These are phyloP conservation scores for Phytophthora sp. DNA, from an alignment of 352 stramenopile genomes.

Conservation along the genomic window DNA sequence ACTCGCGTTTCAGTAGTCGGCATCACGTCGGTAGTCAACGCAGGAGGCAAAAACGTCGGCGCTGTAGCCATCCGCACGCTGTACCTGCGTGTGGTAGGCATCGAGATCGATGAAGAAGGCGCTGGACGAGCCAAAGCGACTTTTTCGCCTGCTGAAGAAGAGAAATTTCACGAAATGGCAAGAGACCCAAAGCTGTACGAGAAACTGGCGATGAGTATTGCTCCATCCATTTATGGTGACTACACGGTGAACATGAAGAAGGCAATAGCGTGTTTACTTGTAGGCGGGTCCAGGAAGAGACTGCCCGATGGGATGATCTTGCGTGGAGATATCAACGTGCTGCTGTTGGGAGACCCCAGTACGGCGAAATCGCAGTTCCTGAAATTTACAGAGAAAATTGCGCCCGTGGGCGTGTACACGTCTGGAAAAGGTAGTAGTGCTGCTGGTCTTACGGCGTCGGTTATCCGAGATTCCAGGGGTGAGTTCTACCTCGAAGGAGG, in stretches of 20 bases:
- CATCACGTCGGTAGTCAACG: constrained; percentile 95
- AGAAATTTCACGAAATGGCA: constrained; percentile 96
- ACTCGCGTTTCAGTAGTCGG: constrained; percentile 96
- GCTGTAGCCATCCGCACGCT: constrained; percentile 91
- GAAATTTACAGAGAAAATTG: constrained; percentile 97
- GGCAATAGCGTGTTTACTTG: constrained; percentile 95
- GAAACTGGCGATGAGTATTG: constrained; percentile 90
- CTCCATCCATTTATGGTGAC: constrained; percentile 95
- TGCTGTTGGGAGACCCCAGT: constrained; percentile 97
- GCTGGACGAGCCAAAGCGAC: constrained; percentile 86
- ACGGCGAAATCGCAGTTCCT: constrained; percentile 99
- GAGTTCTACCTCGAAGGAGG: constrained; percentile 99
- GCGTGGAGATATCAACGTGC: constrained; percentile 98
- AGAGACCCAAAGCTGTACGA: constrained; percentile 93
- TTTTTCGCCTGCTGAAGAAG: constrained; percentile 98
- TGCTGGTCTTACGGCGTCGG: constrained; percentile 97
- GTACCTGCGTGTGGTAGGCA: constrained; percentile 96
- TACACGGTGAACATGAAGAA: constrained; percentile 99
- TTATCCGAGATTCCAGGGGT: constrained; percentile 94
- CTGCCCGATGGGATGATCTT: constrained; percentile 97
- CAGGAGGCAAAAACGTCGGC: constrained; percentile 73
- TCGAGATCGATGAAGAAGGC: constrained; percentile 94
- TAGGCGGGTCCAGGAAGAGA: constrained; percentile 93
- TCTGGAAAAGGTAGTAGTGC: constrained; percentile 98
- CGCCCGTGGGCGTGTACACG: constrained; percentile 98